Evolutionary conservation across 805 yeast genomes (phyloP).

Genomic region (Candida corydali): DNA sequence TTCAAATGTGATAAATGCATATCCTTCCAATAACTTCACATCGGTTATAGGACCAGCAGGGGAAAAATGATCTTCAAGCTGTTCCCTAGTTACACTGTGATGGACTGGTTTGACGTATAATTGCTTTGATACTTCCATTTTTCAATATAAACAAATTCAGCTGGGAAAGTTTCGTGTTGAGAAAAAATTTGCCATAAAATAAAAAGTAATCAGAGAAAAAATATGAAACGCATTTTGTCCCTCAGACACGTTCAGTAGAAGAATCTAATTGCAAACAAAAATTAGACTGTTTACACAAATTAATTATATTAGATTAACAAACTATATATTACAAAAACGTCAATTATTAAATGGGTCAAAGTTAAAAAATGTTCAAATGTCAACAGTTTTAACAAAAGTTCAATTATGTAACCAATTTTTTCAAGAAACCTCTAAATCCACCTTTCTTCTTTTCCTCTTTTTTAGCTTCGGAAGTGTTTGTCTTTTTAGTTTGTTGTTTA

Average conservation of each 20-base stretch:
- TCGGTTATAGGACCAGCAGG: constrained; percentile 65
- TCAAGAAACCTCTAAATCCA: constrained; percentile 13
- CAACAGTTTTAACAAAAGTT: no score
- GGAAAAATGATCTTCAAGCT: constrained; percentile 64
- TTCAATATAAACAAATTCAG: no score
- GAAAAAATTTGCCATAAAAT: constrained; percentile 1
- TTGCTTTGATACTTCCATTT: constrained; percentile 22
- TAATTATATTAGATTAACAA: neutral
- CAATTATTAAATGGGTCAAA: neutral
- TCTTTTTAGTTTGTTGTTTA: constrained; percentile 2
- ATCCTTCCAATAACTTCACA: constrained; percentile 72
- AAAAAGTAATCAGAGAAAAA: no score
- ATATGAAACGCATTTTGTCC: no score
- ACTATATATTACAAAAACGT: neutral
- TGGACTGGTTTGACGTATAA: constrained; percentile 63
- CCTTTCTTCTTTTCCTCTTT: constrained; percentile 10
- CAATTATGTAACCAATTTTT: constrained; percentile 15
- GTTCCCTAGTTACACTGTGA: constrained; percentile 47
- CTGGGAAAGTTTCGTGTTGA: neutral
- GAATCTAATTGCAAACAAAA: no score
- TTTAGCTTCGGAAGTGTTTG: constrained; percentile 2
- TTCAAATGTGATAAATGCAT: constrained; percentile 85
- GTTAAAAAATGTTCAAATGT: neutral
- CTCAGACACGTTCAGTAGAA: no score
- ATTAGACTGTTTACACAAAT: no score